These are phyloP conservation scores for Diaporthe longicolla DNA, from an alignment of 2,329 filamentous ascomycete genomes.

Conservation along the genomic window DNA sequence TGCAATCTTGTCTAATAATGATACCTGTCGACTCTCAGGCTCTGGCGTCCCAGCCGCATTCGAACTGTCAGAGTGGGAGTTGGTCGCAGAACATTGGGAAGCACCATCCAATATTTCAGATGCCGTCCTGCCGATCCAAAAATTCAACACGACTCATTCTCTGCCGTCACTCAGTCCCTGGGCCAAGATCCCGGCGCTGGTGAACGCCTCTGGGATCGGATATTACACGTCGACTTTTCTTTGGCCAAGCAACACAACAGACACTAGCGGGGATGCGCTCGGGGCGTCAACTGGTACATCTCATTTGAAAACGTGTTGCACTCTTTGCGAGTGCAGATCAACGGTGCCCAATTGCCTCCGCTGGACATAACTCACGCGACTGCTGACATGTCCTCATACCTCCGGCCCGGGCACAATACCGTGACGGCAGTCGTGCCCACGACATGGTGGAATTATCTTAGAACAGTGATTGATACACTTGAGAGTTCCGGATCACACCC, in stretches of 20 bases:
- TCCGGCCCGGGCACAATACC: background rate
- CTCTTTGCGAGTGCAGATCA: background rate
- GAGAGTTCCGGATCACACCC: background rate
- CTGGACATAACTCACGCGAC: background rate
- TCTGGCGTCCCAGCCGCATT: background rate
- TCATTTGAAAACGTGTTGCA: background rate
- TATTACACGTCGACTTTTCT: conserved; percentile 5
- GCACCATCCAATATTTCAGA: conserved; percentile 7
- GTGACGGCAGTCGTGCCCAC: background rate
- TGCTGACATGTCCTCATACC: background rate
- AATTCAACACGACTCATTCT: background rate
- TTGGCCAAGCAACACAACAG: background rate
- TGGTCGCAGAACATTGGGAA: conserved; percentile 4
- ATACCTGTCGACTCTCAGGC: background rate
- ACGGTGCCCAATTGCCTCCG: background rate
- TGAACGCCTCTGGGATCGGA: background rate
- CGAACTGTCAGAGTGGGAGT: background rate
- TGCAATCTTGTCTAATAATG: background rate
- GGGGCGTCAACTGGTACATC: background rate
- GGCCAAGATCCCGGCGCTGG: background rate
- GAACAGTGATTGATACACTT: background rate
- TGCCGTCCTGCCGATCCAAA: background rate
- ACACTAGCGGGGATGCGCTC: background rate
- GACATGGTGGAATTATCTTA: conserved; percentile 10
- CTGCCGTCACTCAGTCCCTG: background rate